phyloP scores from a whole-genome alignment of 768 basidiomycete genomes.

The Amanita phalloides region DNA sequence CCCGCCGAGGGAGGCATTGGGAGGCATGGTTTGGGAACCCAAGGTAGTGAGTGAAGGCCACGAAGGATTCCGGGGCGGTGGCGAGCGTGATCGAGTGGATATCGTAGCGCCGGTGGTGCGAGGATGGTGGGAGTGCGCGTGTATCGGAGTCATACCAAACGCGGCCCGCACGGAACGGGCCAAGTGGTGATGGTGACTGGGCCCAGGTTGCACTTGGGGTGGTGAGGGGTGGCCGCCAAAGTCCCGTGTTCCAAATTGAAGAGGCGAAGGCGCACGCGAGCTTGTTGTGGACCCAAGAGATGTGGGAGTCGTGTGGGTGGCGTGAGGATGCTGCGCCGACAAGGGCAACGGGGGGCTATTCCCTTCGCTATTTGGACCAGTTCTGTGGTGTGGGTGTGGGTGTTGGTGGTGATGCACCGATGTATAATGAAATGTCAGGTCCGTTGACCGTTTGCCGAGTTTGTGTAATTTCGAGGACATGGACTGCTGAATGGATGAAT shows the following conservation, averaged over 20 bases:
- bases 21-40: conserved; percentile 11
- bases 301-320: conserved; percentile 5
- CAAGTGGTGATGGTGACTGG: conserved; percentile 42
- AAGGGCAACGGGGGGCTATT: conserved; percentile 41
- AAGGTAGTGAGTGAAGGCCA: conserved; percentile 18
- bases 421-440: conserved; percentile 2
- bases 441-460: not conserved
- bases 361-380: conserved; percentile 52
- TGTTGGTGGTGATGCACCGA: not conserved
- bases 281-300: conserved; percentile 32
- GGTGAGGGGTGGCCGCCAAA: not conserved
- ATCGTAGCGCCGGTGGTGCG: not conserved
- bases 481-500: conserved; percentile 4
- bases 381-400: conserved; percentile 53
- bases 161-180: conserved; percentile 80
- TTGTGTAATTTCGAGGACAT: conserved; percentile 1
- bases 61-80: conserved; percentile 26
- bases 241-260: conserved; percentile 20
- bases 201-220: conserved; percentile 8
- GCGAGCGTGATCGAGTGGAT: not conserved
- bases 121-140: conserved; percentile 12
- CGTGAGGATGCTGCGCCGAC: conserved; percentile 13
- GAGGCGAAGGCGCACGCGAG: conserved; percentile 55
- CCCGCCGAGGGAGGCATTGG: conserved; percentile 9
- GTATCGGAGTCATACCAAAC: conserved; percentile 88